Conservation (phyloP, 306 rosid species). For the Sechiopsis laciniata region DNA sequence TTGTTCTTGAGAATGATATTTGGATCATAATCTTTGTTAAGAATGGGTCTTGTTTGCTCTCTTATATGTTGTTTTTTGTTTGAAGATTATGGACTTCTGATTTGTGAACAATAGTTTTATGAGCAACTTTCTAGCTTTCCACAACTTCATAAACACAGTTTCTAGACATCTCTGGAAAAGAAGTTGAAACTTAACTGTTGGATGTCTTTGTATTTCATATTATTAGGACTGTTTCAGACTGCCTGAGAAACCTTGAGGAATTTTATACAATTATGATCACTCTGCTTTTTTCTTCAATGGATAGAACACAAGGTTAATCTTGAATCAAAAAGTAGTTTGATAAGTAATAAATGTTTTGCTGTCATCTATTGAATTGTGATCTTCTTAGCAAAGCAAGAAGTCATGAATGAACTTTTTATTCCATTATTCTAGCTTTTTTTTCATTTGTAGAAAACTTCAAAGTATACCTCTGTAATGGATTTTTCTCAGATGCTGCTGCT, state of each 20-base stretch:
- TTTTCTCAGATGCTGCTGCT: not conserved
- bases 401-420: not conserved
- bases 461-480: not conserved
- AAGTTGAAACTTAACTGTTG: not conserved
- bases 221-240: not conserved
- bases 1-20: not conserved
- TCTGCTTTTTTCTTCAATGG: not conserved
- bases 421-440: not conserved
- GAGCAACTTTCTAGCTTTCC: not conserved
- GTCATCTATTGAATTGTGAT: not conserved
- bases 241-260: not conserved
- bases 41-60: not conserved
- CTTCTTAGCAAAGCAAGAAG: not conserved
- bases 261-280: not conserved
- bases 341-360: not conserved
- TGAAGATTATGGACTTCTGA: not conserved
- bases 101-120: not conserved
- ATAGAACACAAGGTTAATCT: not conserved
- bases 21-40: not conserved
- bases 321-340: not conserved
- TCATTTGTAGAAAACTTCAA: not conserved
- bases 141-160: not conserved
- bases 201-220: not conserved
- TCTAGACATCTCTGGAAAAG: not conserved
- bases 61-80: not conserved